phyloP scores from a whole-genome alignment of 2,329 filamentous ascomycete genomes.

The Epichloe festucae region DNA sequence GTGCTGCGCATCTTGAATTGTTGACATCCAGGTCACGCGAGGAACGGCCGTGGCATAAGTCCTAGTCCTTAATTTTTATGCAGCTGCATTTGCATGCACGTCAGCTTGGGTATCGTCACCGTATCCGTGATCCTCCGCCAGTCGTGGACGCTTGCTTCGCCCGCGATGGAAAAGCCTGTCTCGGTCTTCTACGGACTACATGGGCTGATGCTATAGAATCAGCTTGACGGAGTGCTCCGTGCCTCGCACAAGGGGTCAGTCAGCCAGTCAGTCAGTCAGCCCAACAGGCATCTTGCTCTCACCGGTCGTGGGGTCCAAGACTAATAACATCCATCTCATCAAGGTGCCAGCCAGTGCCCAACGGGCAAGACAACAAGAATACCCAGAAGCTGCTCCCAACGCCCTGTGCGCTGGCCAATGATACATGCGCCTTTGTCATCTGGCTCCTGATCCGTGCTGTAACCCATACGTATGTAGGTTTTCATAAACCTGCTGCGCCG shows the following conservation, averaged over 20 bases:
- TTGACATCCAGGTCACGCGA: too few species aligned
- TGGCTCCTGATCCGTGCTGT: neutral
- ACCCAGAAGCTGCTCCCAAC: neutral
- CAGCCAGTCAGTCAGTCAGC: neutral
- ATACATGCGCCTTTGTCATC: neutral
- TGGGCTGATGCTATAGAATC: neutral
- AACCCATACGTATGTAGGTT: too few species aligned
- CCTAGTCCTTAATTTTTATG: too few species aligned
- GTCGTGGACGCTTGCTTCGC: neutral
- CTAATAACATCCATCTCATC: neutral
- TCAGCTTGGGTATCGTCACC: neutral
- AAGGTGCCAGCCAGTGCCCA: neutral
- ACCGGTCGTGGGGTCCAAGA: conserved; percentile 7
- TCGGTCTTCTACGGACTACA: neutral
- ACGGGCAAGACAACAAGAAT: neutral
- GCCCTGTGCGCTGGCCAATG: neutral
- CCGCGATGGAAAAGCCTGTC: neutral
- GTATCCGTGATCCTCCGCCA: neutral
- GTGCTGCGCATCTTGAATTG: too few species aligned
- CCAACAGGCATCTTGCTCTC: conserved; percentile 3
- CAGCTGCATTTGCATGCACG: neutral
- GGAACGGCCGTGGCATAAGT: too few species aligned
- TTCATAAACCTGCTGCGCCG: neutral
- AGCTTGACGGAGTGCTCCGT: conserved; percentile 2
- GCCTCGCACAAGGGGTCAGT: conserved; percentile 1